Evolutionary conservation across 2,329 filamentous ascomycete genomes (phyloP).

Genomic region (Diatrype stigma): DNA sequence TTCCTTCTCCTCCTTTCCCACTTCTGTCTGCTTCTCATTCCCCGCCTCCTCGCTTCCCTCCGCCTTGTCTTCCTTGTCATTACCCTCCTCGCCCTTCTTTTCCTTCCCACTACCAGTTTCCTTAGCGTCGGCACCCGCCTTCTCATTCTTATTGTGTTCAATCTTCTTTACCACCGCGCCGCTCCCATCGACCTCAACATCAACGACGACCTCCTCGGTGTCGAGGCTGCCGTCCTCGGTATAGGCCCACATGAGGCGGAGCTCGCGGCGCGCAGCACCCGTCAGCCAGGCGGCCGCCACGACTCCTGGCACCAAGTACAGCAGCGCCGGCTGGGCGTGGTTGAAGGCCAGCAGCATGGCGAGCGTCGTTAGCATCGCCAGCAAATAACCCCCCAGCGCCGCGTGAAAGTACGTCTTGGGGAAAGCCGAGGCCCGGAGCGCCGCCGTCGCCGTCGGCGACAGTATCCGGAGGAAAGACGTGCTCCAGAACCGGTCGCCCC

Average conservation of each 20-base stretch:
- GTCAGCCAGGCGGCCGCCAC: constrained; percentile 71
- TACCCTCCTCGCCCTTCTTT: constrained; percentile 24
- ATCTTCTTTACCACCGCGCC: constrained; percentile 41
- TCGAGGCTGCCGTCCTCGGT: constrained; percentile 66
- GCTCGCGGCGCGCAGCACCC: constrained; percentile 65
- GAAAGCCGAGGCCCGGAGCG: constrained; percentile 51
- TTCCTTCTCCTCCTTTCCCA: neutral
- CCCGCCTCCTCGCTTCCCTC: constrained; percentile 1
- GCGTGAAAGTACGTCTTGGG: constrained; percentile 83
- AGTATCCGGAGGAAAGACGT: constrained; percentile 23
- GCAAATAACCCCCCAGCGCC: constrained; percentile 68
- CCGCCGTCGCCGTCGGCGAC: constrained; percentile 27
- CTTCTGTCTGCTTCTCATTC: neutral
- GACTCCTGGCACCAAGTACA: constrained; percentile 89
- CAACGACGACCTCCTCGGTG: constrained; percentile 50
- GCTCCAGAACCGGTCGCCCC: constrained; percentile 84
- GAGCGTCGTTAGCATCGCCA: constrained; percentile 75
- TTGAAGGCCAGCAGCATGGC: constrained; percentile 71
- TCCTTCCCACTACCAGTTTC: neutral
- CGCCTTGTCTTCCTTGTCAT: constrained; percentile 18
- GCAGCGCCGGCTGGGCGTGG: constrained; percentile 81
- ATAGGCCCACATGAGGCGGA: constrained; percentile 74
- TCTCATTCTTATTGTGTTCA: constrained; percentile 30
- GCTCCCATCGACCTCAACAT: constrained; percentile 50
- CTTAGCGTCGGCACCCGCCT: constrained; percentile 26